These are phyloP conservation scores for Xerocomus cyaneibrunnescens DNA, from an alignment of 1,284 basidiomycete genomes.

Conservation along the genomic window DNA sequence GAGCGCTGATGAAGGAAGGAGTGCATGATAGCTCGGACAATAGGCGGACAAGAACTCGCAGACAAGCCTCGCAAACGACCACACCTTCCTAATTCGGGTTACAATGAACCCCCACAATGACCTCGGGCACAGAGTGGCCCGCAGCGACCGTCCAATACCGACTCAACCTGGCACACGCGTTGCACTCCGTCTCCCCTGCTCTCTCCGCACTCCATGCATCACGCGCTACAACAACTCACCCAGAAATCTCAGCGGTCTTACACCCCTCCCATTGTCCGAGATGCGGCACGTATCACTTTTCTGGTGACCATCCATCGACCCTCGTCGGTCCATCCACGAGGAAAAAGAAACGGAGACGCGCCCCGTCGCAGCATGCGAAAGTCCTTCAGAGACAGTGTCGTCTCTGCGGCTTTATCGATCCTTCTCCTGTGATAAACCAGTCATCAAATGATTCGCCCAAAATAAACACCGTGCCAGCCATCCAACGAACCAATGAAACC, in stretches of 20 bases:
- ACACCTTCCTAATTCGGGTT: conserved; percentile 24
- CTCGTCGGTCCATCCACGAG: conserved; percentile 10
- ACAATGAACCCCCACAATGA: conserved; percentile 18
- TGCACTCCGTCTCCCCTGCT: conserved; percentile 50
- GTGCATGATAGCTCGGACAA: too few species aligned
- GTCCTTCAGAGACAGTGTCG: conserved; percentile 21
- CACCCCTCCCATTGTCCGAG: conserved; percentile 43
- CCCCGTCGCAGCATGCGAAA: background rate
- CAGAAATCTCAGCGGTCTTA: conserved; percentile 27
- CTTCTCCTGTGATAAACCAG: background rate
- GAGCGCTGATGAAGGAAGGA: background rate
- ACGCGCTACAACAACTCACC: conserved; percentile 38
- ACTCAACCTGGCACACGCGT: conserved; percentile 44
- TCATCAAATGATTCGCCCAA: background rate
- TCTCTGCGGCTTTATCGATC: conserved; percentile 16
- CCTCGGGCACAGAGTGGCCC: conserved; percentile 16
- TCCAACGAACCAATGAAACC: background rate
- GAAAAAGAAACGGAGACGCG: conserved; percentile 14
- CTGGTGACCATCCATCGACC: conserved; percentile 27
- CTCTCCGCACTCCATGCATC: conserved; percentile 60
- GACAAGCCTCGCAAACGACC: conserved; percentile 19
- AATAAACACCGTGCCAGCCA: background rate
- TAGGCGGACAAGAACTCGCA: background rate
- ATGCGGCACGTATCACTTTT: conserved; percentile 50
- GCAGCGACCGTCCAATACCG: conserved; percentile 48